These are phyloP conservation scores for Auriscalpium vulgare DNA, from an alignment of 768 basidiomycete genomes.

Conservation along the genomic window DNA sequence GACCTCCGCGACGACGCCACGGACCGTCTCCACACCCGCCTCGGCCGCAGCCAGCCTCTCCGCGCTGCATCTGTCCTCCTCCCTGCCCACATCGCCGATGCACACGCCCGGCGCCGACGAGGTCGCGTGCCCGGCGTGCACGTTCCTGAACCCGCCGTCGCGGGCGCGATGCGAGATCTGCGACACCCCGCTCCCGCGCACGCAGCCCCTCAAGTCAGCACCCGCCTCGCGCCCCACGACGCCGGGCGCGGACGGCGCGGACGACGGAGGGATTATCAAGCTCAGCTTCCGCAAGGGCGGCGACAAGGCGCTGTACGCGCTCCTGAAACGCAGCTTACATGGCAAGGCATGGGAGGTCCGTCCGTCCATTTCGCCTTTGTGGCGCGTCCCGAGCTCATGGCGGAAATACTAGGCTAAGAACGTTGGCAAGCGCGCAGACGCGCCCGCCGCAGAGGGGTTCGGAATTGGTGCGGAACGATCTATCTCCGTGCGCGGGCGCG, in stretches of 20 bases:
- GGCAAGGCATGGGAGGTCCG: constrained; percentile 71
- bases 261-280: constrained; percentile 49
- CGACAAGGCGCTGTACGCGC: constrained; percentile 73
- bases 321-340: constrained; percentile 62
- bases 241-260: constrained; percentile 26
- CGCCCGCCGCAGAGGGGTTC: constrained; percentile 23
- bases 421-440: not conserved
- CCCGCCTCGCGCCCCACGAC: constrained; percentile 61
- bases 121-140: constrained; percentile 78
- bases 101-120: constrained; percentile 20
- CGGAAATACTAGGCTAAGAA: not conserved
- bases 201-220: constrained; percentile 38
- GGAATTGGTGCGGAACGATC: constrained; percentile 40
- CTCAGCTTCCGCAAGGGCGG: constrained; percentile 91
- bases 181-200: constrained; percentile 50
- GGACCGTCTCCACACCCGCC: constrained; percentile 14
- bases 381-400: too few species aligned
- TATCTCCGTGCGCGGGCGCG: not conserved
- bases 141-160: constrained; percentile 82
- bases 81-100: constrained; percentile 32
- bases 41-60: not conserved
- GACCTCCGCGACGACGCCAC: constrained; percentile 18
- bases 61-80: constrained; percentile 31
- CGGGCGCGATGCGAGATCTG: constrained; percentile 82
- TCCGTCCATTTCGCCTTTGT: not conserved